Percentiles rank a stretch among this genome's conserved stretches.
Evolutionary conservation across 345 rosid species (phyloP).

Genomic region (Populus deltoides): DNA sequence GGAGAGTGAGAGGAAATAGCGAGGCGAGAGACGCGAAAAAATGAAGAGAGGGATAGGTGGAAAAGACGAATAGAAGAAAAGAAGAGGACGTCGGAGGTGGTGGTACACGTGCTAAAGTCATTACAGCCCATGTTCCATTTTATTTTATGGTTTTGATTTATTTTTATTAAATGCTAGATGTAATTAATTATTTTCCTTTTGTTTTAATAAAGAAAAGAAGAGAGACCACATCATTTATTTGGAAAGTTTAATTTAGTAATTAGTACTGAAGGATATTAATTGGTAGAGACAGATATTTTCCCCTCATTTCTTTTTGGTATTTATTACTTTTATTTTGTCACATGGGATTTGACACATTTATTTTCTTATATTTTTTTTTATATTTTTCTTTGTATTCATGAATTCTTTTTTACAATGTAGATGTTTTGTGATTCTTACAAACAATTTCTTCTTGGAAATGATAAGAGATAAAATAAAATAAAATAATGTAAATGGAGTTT

Average conservation of each 20-base stretch:
- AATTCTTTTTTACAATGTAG: no score
- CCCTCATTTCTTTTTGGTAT: background rate
- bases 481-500: background rate
- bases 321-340: background rate
- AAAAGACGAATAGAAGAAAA: conserved; percentile 3
- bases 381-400: background rate
- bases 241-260: background rate
- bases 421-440: background rate
- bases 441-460: background rate
- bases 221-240: background rate
- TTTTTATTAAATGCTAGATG: background rate
- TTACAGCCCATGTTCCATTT: background rate
- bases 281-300: background rate
- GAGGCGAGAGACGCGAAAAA: conserved; percentile 1
- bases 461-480: no score
- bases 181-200: background rate
- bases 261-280: background rate
- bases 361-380: background rate
- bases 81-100: background rate
- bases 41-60: background rate
- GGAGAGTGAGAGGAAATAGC: background rate
- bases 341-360: background rate
- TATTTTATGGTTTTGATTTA: background rate
- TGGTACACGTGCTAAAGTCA: conserved; percentile 9
- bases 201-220: background rate